Base-by-base conservation (phyloP, 495 filamentous ascomycete species). In the Aspergillus bridgeri region DNA sequence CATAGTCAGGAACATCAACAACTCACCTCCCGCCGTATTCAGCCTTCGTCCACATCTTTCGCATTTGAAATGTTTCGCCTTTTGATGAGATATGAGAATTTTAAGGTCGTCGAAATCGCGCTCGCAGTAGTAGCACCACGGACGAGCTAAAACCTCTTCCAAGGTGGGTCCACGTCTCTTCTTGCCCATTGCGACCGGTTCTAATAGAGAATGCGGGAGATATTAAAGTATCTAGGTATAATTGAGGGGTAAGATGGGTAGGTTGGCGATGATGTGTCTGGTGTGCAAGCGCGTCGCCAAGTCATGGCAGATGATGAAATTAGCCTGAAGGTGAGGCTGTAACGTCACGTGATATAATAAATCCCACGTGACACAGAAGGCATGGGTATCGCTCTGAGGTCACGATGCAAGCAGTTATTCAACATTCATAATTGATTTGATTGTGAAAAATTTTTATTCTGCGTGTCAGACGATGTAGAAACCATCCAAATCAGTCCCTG, bases 41-140 rank as follows among this genome's bases (percentile, higher is more conserved):
- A 98, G 72, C 61, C 92, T 81, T 58, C 94, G 85, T 21, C 83
- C 83, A 68, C 94, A 98, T 77, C 86, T 75, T 59, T 96, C 90
- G 73, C 94, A 98, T 69, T 95, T 96, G 83, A 95, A 98, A 71
- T 98, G 94, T 75, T 97, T 98, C 20, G 94, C 92, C 70, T 96
- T 97, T 68, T 98, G 95, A 75, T 98, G 94, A 51, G 88, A 88
- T 59, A 96, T 95, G 49, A 98, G 84, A 57, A 98, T 91, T 75
- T 95, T 96, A 13, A 97, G 72, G 72, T 98, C 94, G 68, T 97
- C 92, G 63, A 98, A 98, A 75, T 97, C 94, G 73, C 93, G 86
- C 76, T 98, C 94, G 76, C 94, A 98, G 75, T 98, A 98, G 74
- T 96, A 98, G 78, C 94, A 98, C 92, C 92, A 98, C 42, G 94